Evolutionary conservation across 768 basidiomycete genomes (phyloP), one percentile per base, ranked within the genome.

Genomic region (Agrocybe praecox): DNA sequence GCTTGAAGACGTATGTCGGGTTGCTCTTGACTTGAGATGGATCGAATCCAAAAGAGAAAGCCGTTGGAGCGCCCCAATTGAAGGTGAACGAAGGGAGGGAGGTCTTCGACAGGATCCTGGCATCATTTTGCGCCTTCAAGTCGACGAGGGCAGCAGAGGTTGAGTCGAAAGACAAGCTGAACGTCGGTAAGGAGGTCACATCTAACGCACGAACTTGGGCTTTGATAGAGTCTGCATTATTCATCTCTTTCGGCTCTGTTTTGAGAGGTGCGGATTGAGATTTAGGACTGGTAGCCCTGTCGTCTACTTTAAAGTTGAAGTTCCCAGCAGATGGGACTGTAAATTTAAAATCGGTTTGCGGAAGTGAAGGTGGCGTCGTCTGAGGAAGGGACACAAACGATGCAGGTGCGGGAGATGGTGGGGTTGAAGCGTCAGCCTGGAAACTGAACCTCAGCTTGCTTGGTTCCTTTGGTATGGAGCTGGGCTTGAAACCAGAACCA

Each of bases 391-490:
- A 40, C 14, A 40, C 36, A 40, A 61, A 47, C 8, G 63, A 48
- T 29, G 58, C 61, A 4, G 66, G 61, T 23, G 72, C 61, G 1
- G 72, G 62, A 7, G 53, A 43, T 17, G 70, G 55, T n/a, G 69
- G 54, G 26, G 72, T 62, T 12, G 74, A 67, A 23, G 62, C 53
- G n/a, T 87, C 88, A 2, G 83, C 80, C 46, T 85, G 82, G 69
- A 88, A 83, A 62, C 89, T 89, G 62, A 80, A 88, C 23, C 90
- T 83, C 55, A 92, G 76, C 65, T 91, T 92, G 56, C 90, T 91
- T 2, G 90, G 89, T 53, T 89, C 88, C 65, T 86, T 89, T 1
- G 90, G 90, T 9, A 80, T 80, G 26, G 73, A 72, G 23, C 76
- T 82, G 2, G 80, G 71, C 66, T 86, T 88, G 42, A 71, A 65